Base-by-base conservation (phyloP, 768 basidiomycete species). In the Macrolepiota fuliginosa region DNA sequence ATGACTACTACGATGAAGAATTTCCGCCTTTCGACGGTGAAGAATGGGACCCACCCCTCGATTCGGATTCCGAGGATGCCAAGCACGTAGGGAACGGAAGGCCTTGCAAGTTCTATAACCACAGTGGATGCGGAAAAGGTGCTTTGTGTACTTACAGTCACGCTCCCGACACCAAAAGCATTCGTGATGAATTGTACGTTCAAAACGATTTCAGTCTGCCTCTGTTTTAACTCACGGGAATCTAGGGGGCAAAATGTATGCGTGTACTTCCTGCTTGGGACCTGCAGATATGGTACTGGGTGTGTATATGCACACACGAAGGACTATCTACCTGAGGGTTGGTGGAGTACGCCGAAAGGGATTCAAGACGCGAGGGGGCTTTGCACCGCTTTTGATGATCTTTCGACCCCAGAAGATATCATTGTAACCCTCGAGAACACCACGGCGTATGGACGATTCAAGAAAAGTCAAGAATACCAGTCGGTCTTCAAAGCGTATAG, bases 51-150 rank as follows among this genome's bases (percentile, higher is more conserved):
- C 68, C 77, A 50, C 78, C 75, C 7, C 77, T 77, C 1, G 72
- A 77, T 9, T 83, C 81, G 0, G 85, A 85, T 67, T 82, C 82
- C 11, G 83, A 81, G 54, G 85, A 86, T 64, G 84, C 76, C 62
- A 71, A 74, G 40, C 84, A 85, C 61, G 67, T 66, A 1, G 85
- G 84, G 3, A 85, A 83, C 53, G 77, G 78, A 2, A 73, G 77
- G 2, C 79, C 84, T 0, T 87, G 85, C 68, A 75, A 79, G 49
- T 83, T 81, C 67, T 84, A 86, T 67, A 87, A 87, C 58, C 83
- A 80, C 61, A 73, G 76, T 17, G 81, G 81, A 0, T 86, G 85
- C 66, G 68, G 61, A 10, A 72, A 76, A 2, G 81, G 83, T 0
- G 54, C 19, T 7, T 58, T 63, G 1, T 87, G 85, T 64, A 61